Evolutionary conservation across 768 basidiomycete genomes (phyloP).

Genomic region (Lactarius deliciosus): DNA sequence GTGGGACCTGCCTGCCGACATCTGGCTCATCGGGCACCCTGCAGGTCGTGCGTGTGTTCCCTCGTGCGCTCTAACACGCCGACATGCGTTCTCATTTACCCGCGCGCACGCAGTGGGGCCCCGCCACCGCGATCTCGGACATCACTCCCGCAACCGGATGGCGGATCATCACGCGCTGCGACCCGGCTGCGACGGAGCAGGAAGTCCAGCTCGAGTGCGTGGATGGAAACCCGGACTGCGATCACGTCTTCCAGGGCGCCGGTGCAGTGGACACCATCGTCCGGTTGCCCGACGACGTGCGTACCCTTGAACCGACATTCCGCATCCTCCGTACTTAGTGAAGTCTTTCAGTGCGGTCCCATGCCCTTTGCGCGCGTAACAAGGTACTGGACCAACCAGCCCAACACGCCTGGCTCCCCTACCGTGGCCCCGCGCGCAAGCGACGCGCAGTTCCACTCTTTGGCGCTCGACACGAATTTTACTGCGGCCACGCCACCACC

Average conservation of each 20-base stretch:
- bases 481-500: neutral
- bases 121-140: constrained; percentile 21
- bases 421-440: neutral
- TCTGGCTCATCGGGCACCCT: constrained; percentile 6
- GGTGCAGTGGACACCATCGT: constrained; percentile 29
- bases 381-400: neutral
- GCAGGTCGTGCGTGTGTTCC: constrained; percentile 17
- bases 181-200: constrained; percentile 1
- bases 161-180: constrained; percentile 11
- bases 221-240: constrained; percentile 13
- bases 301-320: neutral
- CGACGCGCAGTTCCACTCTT: neutral
- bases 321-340: neutral
- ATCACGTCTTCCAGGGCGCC: constrained; percentile 26
- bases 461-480: constrained; percentile 6
- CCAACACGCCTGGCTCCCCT: neutral
- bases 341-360: constrained; percentile 6
- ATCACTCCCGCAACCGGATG: constrained; percentile 19
- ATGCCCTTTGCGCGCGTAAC: constrained; percentile 15
- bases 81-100: neutral
- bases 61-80: neutral
- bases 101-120: constrained; percentile 13
- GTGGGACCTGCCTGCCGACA: constrained; percentile 15
- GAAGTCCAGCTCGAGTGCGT: constrained; percentile 16
- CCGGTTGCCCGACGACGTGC: constrained; percentile 27